Conservation (phyloP, 805 yeast species). For the Lipomyces kockii region DNA sequence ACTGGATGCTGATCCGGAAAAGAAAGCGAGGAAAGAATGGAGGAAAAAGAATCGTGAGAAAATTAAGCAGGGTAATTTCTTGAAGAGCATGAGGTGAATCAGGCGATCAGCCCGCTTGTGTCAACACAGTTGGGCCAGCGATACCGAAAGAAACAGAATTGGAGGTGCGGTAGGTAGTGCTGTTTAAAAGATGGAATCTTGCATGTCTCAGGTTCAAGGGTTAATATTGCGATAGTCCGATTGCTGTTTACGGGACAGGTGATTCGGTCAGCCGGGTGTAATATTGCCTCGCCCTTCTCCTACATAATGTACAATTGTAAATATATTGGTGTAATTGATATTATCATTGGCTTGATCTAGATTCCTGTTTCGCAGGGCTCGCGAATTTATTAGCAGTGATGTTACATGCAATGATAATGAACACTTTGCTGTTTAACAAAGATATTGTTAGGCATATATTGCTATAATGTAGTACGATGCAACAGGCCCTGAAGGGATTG, state of each 20-base stretch:
- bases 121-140: background rate
- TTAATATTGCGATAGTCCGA: background rate
- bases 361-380: background rate
- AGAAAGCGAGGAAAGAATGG: constrained; percentile 70
- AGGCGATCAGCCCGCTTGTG: background rate
- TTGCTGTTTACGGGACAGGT: background rate
- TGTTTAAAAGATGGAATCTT: background rate
- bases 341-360: background rate
- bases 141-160: background rate
- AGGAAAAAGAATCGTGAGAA: constrained; percentile 68
- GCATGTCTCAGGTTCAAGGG: background rate
- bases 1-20: constrained; percentile 63
- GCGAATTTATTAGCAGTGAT: background rate
- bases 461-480: too few relatives aligned
- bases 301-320: background rate
- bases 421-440: background rate
- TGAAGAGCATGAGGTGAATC: constrained; percentile 50
- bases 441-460: background rate
- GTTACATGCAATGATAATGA: background rate
- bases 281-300: background rate
- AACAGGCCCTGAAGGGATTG: too few relatives aligned
- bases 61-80: constrained; percentile 80
- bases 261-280: background rate
- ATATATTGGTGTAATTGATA: background rate
- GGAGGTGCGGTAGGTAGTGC: background rate